Evolutionary conservation across 2,329 filamentous ascomycete species (phyloP).

Genomic region (Colletotrichum somersetense): DNA sequence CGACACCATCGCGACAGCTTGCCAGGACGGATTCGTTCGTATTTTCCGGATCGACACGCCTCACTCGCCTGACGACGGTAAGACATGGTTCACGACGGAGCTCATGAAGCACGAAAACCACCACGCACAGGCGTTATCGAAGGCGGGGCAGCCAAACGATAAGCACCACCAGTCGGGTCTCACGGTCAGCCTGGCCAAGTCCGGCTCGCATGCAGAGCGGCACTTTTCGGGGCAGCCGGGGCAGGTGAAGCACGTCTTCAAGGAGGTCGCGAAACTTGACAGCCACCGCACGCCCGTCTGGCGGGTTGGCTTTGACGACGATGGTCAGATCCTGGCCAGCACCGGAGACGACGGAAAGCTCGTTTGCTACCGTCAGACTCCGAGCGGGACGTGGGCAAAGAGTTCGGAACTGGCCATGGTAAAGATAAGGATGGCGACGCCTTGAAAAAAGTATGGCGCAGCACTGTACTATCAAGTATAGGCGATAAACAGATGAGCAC

Average conservation of each 20-base stretch:
- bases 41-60: constrained; percentile 86
- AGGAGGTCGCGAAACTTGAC: constrained; percentile 75
- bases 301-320: constrained; percentile 78
- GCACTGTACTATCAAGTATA: neutral
- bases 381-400: constrained; percentile 69
- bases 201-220: constrained; percentile 60
- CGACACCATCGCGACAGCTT: constrained; percentile 91
- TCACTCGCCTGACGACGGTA: constrained; percentile 59
- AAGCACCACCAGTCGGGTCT: constrained; percentile 61
- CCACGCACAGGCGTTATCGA: constrained; percentile 32
- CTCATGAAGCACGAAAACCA: constrained; percentile 53
- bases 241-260: constrained; percentile 72
- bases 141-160: constrained; percentile 44
- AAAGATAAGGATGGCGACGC: constrained; percentile 65
- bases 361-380: constrained; percentile 71
- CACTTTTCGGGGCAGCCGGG: constrained; percentile 71
- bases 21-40: constrained; percentile 89
- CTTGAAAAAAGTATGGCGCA: constrained; percentile 45
- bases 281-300: constrained; percentile 79
- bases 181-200: constrained; percentile 66
- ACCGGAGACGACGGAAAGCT: constrained; percentile 81
- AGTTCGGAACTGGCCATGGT: constrained; percentile 71
- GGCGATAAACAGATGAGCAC: neutral
- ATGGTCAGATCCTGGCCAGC: constrained; percentile 79
- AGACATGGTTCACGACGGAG: constrained; percentile 63